Conservation (phyloP, 139 green algal species). For the Picochlorum sp. region DNA sequence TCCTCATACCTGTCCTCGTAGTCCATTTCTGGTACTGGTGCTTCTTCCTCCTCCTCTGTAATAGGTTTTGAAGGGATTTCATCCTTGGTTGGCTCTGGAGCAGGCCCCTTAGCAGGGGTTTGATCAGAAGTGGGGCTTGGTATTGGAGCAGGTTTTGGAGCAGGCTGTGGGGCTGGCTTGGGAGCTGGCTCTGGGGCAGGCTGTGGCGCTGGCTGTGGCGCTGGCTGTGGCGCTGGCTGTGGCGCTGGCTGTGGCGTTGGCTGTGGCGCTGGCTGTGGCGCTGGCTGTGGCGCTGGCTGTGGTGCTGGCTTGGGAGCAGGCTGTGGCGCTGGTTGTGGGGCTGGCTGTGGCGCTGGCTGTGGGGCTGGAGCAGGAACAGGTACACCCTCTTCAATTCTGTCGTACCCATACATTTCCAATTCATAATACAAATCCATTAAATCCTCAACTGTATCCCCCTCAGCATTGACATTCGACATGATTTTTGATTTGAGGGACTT, state of each 20-base stretch:
- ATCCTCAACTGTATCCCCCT: too few relatives aligned
- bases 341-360: neutral
- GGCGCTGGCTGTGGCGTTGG: neutral
- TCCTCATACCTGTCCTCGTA: neutral
- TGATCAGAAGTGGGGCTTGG: too few relatives aligned
- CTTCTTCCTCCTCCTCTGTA: neutral
- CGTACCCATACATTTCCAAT: too few relatives aligned
- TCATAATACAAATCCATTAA: too few relatives aligned
- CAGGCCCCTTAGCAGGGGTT: too few relatives aligned
- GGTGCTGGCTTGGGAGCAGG: neutral
- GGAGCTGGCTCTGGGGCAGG: neutral
- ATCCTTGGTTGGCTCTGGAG: neutral
- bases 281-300: neutral
- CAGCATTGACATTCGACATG: too few relatives aligned
- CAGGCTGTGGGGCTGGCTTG: neutral
- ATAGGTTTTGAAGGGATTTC: too few relatives aligned
- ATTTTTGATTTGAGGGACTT: too few relatives aligned
- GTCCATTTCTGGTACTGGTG: neutral
- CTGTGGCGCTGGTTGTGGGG: neutral
- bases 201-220: neutral
- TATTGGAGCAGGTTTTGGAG: neutral
- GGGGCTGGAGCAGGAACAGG: neutral
- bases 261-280: neutral
- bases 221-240: neutral
- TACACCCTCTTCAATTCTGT: too few relatives aligned